A percentile compares a stretch with the other conserved stretches of the same genome.
Conservation (phyloP, 2,329 filamentous ascomycete species). For the Stagonosporopsis chrysanthemi region DNA sequence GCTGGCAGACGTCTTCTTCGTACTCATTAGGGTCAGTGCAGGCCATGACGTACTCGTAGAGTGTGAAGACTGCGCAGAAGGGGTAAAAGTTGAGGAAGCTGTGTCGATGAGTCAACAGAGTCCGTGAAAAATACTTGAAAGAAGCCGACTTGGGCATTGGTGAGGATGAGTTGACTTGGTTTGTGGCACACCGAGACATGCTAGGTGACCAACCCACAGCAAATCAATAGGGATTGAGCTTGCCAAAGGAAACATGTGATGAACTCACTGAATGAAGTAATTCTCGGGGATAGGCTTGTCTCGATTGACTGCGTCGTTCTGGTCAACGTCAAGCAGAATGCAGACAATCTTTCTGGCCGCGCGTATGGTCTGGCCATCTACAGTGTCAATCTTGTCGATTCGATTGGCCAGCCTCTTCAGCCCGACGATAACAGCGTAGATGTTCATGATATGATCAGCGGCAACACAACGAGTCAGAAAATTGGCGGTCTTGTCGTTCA, state of each 20-base stretch:
- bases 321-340: constrained; percentile 32
- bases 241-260: background rate
- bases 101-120: background rate
- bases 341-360: constrained; percentile 35
- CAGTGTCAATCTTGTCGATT: constrained; percentile 1
- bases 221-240: background rate
- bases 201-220: background rate
- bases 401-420: constrained; percentile 28
- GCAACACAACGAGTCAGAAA: constrained; percentile 25
- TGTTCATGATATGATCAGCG: constrained; percentile 37
- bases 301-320: background rate
- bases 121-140: background rate
- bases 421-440: constrained; percentile 37
- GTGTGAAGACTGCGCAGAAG: constrained; percentile 40
- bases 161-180: background rate
- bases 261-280: constrained; percentile 29
- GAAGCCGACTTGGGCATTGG: background rate
- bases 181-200: background rate
- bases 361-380: constrained; percentile 28
- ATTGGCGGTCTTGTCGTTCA: constrained; percentile 14
- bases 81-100: constrained; percentile 43
- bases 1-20: constrained; percentile 32
- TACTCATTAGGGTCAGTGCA: constrained; percentile 32
- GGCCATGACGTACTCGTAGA: constrained; percentile 41
- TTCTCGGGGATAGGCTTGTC: background rate